Conservation (phyloP, 2,329 filamentous ascomycete genomes). For the Pseudocercospora musae region DNA sequence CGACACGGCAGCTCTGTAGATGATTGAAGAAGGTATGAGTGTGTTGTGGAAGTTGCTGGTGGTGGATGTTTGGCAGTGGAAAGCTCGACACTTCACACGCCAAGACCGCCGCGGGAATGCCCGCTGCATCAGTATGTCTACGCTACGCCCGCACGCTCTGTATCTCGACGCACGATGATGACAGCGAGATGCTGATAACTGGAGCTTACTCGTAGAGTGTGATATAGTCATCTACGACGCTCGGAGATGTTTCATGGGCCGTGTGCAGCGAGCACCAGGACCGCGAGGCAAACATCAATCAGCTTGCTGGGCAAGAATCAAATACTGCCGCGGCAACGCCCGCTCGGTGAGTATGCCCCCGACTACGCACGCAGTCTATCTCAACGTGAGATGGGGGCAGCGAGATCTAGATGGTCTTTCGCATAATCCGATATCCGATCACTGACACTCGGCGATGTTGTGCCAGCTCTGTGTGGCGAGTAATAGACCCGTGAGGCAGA, state of each 20-base stretch:
- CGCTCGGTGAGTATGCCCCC: no score
- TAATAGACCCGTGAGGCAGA: background rate
- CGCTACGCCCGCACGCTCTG: background rate
- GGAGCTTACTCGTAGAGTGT: background rate
- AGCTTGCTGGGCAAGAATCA: no score
- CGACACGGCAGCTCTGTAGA: background rate
- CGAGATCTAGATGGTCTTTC: no score
- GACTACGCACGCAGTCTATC: no score
- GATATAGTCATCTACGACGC: background rate
- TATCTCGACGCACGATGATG: background rate
- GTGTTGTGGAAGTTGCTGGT: slow-evolving; percentile 2
- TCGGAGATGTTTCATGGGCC: background rate
- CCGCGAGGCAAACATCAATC: background rate
- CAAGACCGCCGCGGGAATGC: background rate
- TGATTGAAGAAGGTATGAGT: background rate
- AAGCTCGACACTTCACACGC: background rate
- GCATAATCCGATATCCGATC: no score
- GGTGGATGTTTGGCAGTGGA: background rate
- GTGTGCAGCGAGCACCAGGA: background rate
- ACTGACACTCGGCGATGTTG: background rate
- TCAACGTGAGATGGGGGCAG: no score
- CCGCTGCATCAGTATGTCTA: background rate
- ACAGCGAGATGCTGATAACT: background rate
- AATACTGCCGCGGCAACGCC: no score
- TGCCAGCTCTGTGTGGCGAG: background rate